These are phyloP conservation scores for Tylopilus microsporus DNA, from an alignment of 1,284 basidiomycete genomes.

Conservation along the genomic window DNA sequence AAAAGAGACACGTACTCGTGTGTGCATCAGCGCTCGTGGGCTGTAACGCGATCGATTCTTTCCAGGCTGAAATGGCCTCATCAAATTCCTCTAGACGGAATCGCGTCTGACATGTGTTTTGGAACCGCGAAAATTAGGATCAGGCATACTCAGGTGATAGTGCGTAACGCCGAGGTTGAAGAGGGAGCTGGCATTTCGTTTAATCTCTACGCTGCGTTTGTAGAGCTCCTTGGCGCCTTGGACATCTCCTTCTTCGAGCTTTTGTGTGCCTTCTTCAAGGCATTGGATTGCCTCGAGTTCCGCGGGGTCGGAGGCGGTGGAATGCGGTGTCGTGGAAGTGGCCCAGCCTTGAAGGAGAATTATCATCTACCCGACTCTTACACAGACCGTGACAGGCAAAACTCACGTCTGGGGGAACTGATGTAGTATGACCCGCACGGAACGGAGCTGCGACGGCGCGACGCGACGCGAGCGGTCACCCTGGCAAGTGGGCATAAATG, in stretches of 20 bases:
- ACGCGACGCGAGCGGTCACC: constrained; percentile 10
- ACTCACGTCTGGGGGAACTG: constrained; percentile 27
- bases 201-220: constrained; percentile 75
- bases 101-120: constrained; percentile 19
- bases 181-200: constrained; percentile 75
- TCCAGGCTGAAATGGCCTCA: constrained; percentile 82
- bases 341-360: constrained; percentile 62
- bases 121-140: constrained; percentile 12
- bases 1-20: constrained; percentile 63
- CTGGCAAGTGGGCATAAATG: constrained; percentile 20
- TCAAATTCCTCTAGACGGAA: constrained; percentile 70
- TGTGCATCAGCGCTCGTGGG: constrained; percentile 88
- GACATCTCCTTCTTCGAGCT: constrained; percentile 87
- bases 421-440: constrained; percentile 8
- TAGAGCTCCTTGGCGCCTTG: constrained; percentile 76
- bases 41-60: constrained; percentile 76
- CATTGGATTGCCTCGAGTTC: constrained; percentile 77
- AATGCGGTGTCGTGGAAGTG: constrained; percentile 75
- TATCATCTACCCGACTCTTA: constrained; percentile 2
- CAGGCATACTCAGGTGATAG: constrained; percentile 74
- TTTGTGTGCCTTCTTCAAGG: constrained; percentile 82
- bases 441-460: constrained; percentile 10
- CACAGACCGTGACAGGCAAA: constrained; percentile 12
- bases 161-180: constrained; percentile 88
- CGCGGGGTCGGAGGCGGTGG: constrained; percentile 77